phyloP scores from a whole-genome alignment of 768 basidiomycete genomes.

The Mrakia gelida region DNA sequence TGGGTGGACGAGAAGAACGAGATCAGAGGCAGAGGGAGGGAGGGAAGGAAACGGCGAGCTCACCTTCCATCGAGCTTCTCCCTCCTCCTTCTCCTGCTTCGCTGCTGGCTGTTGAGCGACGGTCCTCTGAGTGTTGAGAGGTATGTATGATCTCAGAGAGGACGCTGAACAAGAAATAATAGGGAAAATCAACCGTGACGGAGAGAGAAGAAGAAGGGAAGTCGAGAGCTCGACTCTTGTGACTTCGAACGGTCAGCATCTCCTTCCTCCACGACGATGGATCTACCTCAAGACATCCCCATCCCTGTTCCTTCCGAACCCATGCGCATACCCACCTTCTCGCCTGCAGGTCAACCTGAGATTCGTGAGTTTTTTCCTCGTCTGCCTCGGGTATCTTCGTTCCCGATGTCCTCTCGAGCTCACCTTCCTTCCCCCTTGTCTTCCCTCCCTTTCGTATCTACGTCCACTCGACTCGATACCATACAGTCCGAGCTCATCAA shows the following conservation, averaged over 20 bases:
- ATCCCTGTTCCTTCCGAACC: not conserved
- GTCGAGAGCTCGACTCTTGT: not conserved
- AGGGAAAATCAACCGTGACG: not conserved
- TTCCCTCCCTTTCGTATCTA: not conserved
- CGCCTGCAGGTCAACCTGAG: not conserved
- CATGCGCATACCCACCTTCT: not conserved
- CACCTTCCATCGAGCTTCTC: no score
- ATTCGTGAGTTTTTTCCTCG: not conserved
- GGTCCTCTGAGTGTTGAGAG: not conserved
- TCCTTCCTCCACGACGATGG: not conserved
- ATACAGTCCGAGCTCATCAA: constrained; percentile 74
- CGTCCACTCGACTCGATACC: not conserved
- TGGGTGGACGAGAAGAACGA: no score
- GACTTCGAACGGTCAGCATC: not conserved
- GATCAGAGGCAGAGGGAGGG: no score
- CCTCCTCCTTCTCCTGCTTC: no score
- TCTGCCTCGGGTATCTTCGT: not conserved
- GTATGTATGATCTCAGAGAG: no score
- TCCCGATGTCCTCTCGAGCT: not conserved
- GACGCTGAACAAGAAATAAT: no score
- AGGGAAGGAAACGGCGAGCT: no score
- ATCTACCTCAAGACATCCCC: not conserved
- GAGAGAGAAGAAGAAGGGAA: no score
- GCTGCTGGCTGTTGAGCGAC: no score
- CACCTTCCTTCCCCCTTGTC: not conserved